These are phyloP conservation scores for Talaromyces marneffei DNA, from an alignment of 2,329 filamentous ascomycete species.

Conservation along the genomic window DNA sequence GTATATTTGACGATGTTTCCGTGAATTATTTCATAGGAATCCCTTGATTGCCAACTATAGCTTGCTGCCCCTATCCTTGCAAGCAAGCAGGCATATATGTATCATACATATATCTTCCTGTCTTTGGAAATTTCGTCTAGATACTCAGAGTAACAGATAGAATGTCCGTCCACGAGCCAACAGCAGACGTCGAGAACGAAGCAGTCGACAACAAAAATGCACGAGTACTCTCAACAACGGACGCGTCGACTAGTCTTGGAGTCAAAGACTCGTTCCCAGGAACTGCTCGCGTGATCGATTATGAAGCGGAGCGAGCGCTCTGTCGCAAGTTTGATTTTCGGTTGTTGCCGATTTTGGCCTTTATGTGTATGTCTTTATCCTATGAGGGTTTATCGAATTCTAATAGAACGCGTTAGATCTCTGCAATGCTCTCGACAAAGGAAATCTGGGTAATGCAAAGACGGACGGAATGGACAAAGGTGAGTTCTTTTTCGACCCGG, in stretches of 20 bases:
- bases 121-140: background rate
- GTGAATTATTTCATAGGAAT: background rate
- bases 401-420: slow-evolving; percentile 39
- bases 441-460: slow-evolving; percentile 52
- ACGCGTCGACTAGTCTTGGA: background rate
- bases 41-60: background rate
- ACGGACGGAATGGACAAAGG: slow-evolving; percentile 46
- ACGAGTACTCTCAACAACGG: background rate
- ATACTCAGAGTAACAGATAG: background rate
- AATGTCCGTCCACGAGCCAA: slow-evolving; percentile 6
- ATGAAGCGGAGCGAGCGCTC: slow-evolving; percentile 44
- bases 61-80: background rate
- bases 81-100: background rate
- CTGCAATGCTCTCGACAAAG: slow-evolving; percentile 49
- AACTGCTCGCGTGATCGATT: slow-evolving; percentile 35
- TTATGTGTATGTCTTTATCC: slow-evolving; percentile 46
- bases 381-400: background rate
- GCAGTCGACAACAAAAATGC: slow-evolving; percentile 6
- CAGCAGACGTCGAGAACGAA: slow-evolving; percentile 7
- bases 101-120: background rate
- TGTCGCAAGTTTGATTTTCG: slow-evolving; percentile 49
- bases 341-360: slow-evolving; percentile 51
- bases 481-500: slow-evolving; percentile 14
- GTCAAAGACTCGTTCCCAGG: slow-evolving; percentile 19
- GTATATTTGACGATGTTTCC: background rate